phyloP scores from a whole-genome alignment of 192 early-diverging fungal species.

The Phlyctochytrium planicorne region DNA sequence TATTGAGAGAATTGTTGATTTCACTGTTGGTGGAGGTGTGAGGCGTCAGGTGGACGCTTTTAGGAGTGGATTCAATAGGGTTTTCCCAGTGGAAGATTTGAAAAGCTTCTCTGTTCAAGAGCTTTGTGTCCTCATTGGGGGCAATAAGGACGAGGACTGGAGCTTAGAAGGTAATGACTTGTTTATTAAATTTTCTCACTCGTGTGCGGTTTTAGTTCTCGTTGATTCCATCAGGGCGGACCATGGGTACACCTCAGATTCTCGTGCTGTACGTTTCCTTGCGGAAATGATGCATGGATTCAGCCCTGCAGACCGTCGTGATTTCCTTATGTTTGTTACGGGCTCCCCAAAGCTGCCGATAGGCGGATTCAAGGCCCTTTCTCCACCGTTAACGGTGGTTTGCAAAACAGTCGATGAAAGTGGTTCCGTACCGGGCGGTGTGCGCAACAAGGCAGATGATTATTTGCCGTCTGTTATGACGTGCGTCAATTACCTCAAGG shows the following conservation, averaged over 20 bases:
- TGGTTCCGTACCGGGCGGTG: background rate
- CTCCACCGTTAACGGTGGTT: conserved; percentile 84
- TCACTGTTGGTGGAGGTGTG: conserved; percentile 67
- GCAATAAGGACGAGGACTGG: conserved; percentile 77
- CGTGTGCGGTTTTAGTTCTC: conserved; percentile 42
- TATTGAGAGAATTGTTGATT: conserved; percentile 61
- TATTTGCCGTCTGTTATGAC: conserved; percentile 96
- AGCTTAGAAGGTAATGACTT: conserved; percentile 49
- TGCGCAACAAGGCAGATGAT: conserved; percentile 54
- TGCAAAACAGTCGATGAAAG: conserved; percentile 62
- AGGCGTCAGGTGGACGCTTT: conserved; percentile 73
- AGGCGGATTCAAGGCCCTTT: conserved; percentile 81
- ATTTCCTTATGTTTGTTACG: conserved; percentile 84
- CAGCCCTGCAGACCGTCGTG: conserved; percentile 58
- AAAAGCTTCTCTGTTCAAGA: conserved; percentile 72
- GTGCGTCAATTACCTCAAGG: conserved; percentile 91
- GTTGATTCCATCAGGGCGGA: conserved; percentile 73
- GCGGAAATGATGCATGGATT: conserved; percentile 69
- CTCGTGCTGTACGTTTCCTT: conserved; percentile 64
- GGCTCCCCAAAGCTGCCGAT: conserved; percentile 87
- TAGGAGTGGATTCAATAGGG: conserved; percentile 71
- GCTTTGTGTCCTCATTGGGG: conserved; percentile 67
- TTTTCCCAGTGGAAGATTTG: conserved; percentile 74
- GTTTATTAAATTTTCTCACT: background rate
- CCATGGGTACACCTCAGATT: conserved; percentile 78